phyloP scores from a whole-genome alignment of 176 grass and related monocot species.

The Triticum turgidum region DNA sequence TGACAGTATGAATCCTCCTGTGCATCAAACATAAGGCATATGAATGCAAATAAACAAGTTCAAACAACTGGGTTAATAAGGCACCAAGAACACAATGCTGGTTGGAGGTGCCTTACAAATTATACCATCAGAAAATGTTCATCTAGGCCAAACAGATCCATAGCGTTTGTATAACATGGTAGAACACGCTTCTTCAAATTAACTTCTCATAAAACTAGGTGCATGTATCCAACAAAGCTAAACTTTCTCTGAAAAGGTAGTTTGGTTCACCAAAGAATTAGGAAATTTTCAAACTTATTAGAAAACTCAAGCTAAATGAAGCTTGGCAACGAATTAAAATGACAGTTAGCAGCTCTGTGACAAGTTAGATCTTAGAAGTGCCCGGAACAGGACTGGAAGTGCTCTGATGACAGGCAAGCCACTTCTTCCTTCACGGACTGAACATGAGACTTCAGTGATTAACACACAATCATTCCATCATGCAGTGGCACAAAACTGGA shows the following conservation, averaged over 20 bases:
- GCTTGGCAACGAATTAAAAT: not conserved
- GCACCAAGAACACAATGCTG: not conserved
- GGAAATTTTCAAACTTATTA: not conserved
- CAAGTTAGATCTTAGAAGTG: not conserved
- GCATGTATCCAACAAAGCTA: not conserved
- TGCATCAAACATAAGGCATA: not conserved
- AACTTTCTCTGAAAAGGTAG: not conserved
- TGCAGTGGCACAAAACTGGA: conserved; percentile 33
- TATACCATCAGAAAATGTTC: not conserved
- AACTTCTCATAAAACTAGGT: not conserved
- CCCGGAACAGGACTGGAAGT: not conserved
- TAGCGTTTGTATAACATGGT: not conserved
- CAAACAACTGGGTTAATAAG: not conserved
- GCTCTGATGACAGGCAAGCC: not conserved
- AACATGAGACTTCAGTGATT: not conserved
- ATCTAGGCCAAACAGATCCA: not conserved
- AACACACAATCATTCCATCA: conserved; percentile 26
- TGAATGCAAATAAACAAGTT: not conserved
- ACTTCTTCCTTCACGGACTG: not conserved
- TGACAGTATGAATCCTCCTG: no score
- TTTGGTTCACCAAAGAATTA: not conserved
- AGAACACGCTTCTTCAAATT: not conserved
- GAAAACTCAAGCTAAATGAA: conserved; percentile 13
- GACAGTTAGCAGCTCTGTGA: not conserved
- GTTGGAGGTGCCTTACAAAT: not conserved